Evolutionary conservation across 495 filamentous ascomycete species (phyloP), one percentile per base, ranked within the genome.

Genomic region (Elaphomyces granulatus): DNA sequence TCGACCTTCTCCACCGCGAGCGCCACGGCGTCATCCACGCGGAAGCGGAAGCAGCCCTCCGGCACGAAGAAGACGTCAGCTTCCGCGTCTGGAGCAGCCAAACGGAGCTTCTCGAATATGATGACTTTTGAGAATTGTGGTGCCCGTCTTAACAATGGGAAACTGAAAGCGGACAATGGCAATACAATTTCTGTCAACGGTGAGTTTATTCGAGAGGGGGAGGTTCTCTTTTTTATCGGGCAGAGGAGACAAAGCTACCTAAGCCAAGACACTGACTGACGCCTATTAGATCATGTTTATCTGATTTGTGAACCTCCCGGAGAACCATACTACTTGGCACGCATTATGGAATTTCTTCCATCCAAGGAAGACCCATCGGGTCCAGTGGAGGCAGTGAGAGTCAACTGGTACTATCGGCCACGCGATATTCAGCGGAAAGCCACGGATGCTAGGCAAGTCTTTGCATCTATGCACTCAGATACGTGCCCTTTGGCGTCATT

Each of bases 351-450:
- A 58, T 95, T 95, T 52, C 64, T 94, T 39, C 84, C 92, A 43
- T 68, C 71, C 43, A 77, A 83, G 43, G 83, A 87, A 42, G 72
- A 87, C 55, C 60, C 66, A 17, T 64, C 65, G 17, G 71, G 77
- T 38, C 76, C 83, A 12, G 78, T 99, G 41, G 88, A 95, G 55
- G 72, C 84, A 16, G 56, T 99, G 50, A 77, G 86, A 43, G 79
- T 96, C 49, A 99, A 99, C 61, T 99, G 90, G 90, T 95, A 86
- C 60, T 96, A 96, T 56, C 75, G 90, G 12, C 88, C 92, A 37
- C 83, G 87, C 61, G 90, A 99, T 56, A 92, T 99, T 41, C 83
- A 83, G 45, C 82, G 85, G 34, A 87, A 86, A 56, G 80, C 82
- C 46, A 80, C 80, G 47, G 90, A 99, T 62, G 84, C 81, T 38